Evolutionary conservation across 352 stramenopile genomes (phyloP), one percentile per base, ranked within the genome.

Genomic region (Pythium coloratum): DNA sequence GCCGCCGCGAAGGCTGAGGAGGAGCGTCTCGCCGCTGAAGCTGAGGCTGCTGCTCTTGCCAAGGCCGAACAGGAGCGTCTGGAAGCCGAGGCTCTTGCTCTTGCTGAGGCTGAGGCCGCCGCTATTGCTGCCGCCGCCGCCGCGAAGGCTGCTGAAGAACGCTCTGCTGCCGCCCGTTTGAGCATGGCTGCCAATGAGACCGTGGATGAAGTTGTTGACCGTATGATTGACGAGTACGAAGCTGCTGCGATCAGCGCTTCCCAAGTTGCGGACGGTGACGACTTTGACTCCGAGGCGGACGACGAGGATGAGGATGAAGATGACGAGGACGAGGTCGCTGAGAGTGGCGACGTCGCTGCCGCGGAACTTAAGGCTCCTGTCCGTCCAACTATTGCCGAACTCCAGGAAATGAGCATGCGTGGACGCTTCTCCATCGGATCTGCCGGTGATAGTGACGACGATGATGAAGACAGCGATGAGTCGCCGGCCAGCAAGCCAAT

Each of bases 401-500:
- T 87, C 36, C 72, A 84, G 47, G 66, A 80, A 33, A 46, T 87
- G 50, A 84, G 78, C 42, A 68, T 82, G 71, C 73, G 63, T 18
- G 78, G 78, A 8, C 74, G 78, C 12, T 81, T 86, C 50, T 86
- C 78, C 6, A 72, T 75, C 12, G 18, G 79, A 1, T 83, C 71
- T 0, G 73, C 47, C 2, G 56, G 68, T 14, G 73, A 71, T 40
- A 77, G 67, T 44, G 73, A 81, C 9, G 76, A 79, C 30, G 77
- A 73, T 12, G 76, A 83, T 53, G 70, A 72, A 0, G 66, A 64
- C n/a, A 55, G 62, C 30, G 60, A 76, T 9, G 44, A 66, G 2
- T 42, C 33, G 38, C 59, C 50, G 60, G 59, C 40, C 50, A 66
- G 30, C 9, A 13, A 14, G 60, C 53, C 44, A 54, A 66, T 26